These are phyloP conservation scores for Pseudogymnoascus sp. DNA, from an alignment of 2,329 filamentous ascomycete genomes.

Conservation along the genomic window DNA sequence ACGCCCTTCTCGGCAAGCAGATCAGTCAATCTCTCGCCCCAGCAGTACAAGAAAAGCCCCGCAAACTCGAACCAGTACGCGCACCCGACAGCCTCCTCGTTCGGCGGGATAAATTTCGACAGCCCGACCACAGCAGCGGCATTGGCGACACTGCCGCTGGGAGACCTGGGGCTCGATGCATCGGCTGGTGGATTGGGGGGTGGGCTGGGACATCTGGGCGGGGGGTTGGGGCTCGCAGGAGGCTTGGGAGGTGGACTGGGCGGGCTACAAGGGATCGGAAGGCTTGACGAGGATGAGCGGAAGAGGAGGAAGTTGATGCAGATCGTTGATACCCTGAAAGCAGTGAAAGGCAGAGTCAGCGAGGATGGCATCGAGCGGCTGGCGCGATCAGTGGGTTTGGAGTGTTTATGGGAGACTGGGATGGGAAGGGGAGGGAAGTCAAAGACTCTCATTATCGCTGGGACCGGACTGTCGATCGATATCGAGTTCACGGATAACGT, in stretches of 20 bases:
- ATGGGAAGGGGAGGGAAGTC: constrained; percentile 41
- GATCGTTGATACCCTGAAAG: constrained; percentile 28
- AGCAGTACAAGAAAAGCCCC: constrained; percentile 52
- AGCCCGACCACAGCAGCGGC: constrained; percentile 58
- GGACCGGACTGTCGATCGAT: constrained; percentile 53
- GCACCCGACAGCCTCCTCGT: constrained; percentile 36
- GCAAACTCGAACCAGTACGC: constrained; percentile 40
- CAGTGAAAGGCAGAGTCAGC: constrained; percentile 57
- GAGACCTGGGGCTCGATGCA: constrained; percentile 42
- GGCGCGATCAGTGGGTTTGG: constrained; percentile 59
- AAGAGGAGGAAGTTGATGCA: constrained; percentile 33
- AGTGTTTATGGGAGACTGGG: constrained; percentile 52
- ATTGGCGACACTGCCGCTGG: constrained; percentile 47
- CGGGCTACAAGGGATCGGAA: constrained; percentile 11
- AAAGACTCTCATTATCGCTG: constrained; percentile 54
- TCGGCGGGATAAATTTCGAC: constrained; percentile 48
- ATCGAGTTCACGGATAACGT: constrained; percentile 55
- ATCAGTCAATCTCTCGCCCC: constrained; percentile 48
- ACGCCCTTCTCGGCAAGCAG: constrained; percentile 52
- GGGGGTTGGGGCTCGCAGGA: neutral
- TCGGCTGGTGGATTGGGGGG: constrained; percentile 22
- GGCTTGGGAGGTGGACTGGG: neutral
- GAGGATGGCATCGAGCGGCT: constrained; percentile 69
- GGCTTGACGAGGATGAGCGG: constrained; percentile 44
- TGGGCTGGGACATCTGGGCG: constrained; percentile 13